Evolutionary conservation across 164 flowering plant species (phyloP), one percentile per base, ranked within the genome.

Genomic region (Vitis amurensis): DNA sequence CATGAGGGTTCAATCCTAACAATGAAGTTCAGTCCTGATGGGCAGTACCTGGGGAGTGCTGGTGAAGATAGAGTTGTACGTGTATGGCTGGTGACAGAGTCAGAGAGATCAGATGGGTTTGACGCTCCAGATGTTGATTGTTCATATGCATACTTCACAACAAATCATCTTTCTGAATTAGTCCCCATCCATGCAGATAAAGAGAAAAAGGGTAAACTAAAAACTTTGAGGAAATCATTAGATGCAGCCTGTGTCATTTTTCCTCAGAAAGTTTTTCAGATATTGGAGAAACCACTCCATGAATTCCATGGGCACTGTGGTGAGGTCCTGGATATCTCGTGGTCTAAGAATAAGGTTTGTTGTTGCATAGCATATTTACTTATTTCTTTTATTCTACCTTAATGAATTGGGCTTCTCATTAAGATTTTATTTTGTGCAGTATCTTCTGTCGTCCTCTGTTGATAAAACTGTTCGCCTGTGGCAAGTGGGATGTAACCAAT

Each of bases 51-150:
- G 50, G 95, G 95, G 4, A 93, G 87, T 78, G 97, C 83, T n/a
- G 97, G 98, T 29, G 91, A 87, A 80, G 98, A 93, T 80, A 81
- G 89, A n/a, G 59, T 93, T 63, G 91, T 93, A 44, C 87, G 96
- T n/a, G 74, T 91, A 4, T 93, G 98, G 98, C 78, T 80, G 73
- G 88, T 93, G 31, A 66, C 83, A 67, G 90, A 86, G 75, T 69
- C 71, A 17, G 86, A 81, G 58, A 82, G 89, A 72, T 73, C 76
- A 13, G 78, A 60, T 37, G 79, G 71, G 31, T 50, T 60, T 59
- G 83, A 79, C 47, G 67, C 77, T 19, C 79, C 72, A 12, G 85
- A 75, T 59, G 47, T 60, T 11, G 91, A 86, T 82, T 82, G 87
- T 49, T 86, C 88, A 0, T 79, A 78, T 73, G 52, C 79, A 13